Percentiles rank a stretch among this genome's conserved stretches.
phyloP scores from a whole-genome alignment of 768 basidiomycete species.

The Terana coerulea region DNA sequence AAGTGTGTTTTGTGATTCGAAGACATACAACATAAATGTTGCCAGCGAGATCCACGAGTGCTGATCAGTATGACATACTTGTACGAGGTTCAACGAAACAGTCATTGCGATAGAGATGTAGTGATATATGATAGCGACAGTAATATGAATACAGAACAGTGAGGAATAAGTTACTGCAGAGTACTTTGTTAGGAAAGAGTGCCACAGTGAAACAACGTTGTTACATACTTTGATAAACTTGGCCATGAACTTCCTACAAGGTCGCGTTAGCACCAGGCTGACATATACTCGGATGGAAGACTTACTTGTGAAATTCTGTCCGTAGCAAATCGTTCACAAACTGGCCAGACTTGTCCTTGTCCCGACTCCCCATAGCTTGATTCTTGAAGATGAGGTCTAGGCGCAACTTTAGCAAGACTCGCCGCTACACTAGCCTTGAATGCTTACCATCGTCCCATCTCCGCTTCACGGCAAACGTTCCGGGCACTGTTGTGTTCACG shows the following conservation, averaged over 20 bases:
- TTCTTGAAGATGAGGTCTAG: slow-evolving; percentile 97
- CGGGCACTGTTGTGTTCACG: slow-evolving; percentile 68
- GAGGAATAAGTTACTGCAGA: background rate
- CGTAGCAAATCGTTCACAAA: slow-evolving; percentile 96
- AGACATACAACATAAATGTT: too few species aligned
- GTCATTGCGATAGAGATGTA: too few species aligned
- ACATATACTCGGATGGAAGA: slow-evolving; percentile 21
- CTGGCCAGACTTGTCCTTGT: slow-evolving; percentile 63
- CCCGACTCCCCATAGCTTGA: slow-evolving; percentile 72
- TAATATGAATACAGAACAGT: background rate
- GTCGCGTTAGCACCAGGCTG: background rate
- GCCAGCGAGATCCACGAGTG: too few species aligned
- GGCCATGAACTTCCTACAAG: slow-evolving; percentile 80
- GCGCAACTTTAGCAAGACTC: background rate
- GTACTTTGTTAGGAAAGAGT: background rate
- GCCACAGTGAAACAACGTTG: background rate
- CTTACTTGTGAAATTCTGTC: slow-evolving; percentile 91
- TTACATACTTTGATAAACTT: slow-evolving; percentile 78
- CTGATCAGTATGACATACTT: too few species aligned
- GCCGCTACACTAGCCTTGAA: background rate
- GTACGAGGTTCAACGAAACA: too few species aligned
- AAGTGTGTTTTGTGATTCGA: too few species aligned
- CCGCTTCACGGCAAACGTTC: slow-evolving; percentile 87
- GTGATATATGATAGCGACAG: background rate
- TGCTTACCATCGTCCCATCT: slow-evolving; percentile 91